A percentile compares a stretch with the other conserved stretches of the same genome.
phyloP scores from a whole-genome alignment of 306 rosid species.

The Pueraria montana region DNA sequence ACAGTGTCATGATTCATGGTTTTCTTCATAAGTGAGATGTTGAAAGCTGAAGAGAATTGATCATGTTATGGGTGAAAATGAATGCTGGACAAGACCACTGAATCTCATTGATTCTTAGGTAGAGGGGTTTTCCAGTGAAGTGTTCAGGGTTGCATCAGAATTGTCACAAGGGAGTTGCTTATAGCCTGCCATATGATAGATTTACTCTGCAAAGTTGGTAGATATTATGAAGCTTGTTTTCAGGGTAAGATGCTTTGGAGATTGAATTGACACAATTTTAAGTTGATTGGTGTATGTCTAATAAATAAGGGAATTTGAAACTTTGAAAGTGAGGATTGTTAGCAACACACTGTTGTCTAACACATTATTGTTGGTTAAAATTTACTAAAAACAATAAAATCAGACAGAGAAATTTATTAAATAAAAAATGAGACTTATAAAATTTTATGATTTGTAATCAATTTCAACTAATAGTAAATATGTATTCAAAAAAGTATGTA shows the following conservation, averaged over 20 bases:
- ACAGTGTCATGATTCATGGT: conserved; percentile 60
- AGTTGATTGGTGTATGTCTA: not conserved
- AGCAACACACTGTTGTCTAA: too few relatives aligned
- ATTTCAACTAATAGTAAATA: too few relatives aligned
- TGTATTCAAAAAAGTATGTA: too few relatives aligned
- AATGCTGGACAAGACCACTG: conserved; percentile 50
- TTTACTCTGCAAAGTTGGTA: conserved; percentile 59
- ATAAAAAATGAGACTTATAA: too few relatives aligned
- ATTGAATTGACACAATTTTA: not conserved
- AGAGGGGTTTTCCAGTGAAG: conserved; percentile 60
- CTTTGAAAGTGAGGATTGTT: too few relatives aligned
- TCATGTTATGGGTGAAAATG: conserved; percentile 63
- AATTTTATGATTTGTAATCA: too few relatives aligned
- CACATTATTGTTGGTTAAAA: too few relatives aligned
- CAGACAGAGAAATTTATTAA: too few relatives aligned
- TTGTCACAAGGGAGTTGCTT: conserved; percentile 48
- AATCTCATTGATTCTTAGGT: conserved; percentile 23
- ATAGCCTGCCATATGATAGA: conserved; percentile 58
- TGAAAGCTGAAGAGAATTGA: conserved; percentile 51
- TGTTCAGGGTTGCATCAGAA: conserved; percentile 58
- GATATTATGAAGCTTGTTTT: conserved; percentile 64
- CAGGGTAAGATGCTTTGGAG: conserved; percentile 46
- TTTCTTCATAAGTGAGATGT: conserved; percentile 50
- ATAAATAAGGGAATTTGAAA: too few relatives aligned
- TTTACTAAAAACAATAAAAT: too few relatives aligned